Base-by-base conservation (phyloP, 2,329 filamentous ascomycete genomes). In the Bretziella fagacearum region DNA sequence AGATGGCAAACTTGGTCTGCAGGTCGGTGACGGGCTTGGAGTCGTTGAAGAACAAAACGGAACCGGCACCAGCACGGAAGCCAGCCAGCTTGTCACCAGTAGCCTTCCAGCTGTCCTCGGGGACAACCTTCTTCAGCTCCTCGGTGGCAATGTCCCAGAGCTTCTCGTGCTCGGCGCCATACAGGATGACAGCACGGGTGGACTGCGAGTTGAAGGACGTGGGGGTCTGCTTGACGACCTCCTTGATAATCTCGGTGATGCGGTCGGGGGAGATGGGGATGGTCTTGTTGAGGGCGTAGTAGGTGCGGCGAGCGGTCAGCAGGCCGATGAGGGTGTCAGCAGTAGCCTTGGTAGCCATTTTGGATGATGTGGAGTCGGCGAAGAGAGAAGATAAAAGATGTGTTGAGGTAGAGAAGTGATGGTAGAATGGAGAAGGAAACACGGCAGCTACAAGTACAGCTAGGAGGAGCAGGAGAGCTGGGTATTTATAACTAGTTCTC, bases 161-260 rank as follows among this genome's bases (percentile, higher is more conserved):
- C 66, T 82, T 81, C 56, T 86, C 78, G 68, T 95, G 87, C 63
- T 94, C 82, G 52, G 73, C 74, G 57, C 81, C 79, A 57, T 91
- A 71, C 47, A 95, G 74, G 44, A 94, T 73, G 41, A 93, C 73
- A 50, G 81, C 65, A 51, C 87, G 79, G 54, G 83, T 81, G 55
- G 77, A 77, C 68, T 94, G 87, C 35, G 77, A 82, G 76, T 95
- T 94, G 79, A 94, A 95, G 53, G 79, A 77, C 45, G 75, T 81
- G 35, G 87, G 87, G 1, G 80, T 70, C 61, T 85, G 70, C 51
- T 75, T 67, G 54, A 91, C 67, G 47, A 76, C 69, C 54, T 74
- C 61, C 60, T 69, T 65, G 60, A 78, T 71, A 58, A 87, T 74
- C 56, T 81, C 73, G 57, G 73, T 65, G 62, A 87, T 67, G 57